Base-by-base conservation (phyloP, 495 filamentous ascomycete species). In the Massariosphaeria phaeospora region DNA sequence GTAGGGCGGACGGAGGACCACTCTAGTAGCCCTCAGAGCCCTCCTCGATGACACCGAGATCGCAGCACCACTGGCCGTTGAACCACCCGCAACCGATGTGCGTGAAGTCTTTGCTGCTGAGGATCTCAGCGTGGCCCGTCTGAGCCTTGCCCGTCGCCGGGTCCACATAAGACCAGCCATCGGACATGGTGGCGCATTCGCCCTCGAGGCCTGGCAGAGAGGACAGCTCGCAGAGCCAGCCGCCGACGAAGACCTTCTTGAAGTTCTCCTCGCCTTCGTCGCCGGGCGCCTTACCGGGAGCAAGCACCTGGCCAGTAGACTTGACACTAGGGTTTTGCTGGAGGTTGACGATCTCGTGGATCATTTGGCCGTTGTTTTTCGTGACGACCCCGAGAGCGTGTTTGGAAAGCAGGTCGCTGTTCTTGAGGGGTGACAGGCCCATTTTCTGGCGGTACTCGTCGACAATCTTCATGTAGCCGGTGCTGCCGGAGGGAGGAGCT, bases 101-200 rank as follows among this genome's bases (percentile, higher is more conserved):
- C 10, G 11, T 18, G 40, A 44, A 53, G 17, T 25, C 20, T 25
- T 25, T 17, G 2, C n/a, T 12, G 17, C 20, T 44, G 29, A 53
- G 39, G 40, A 53, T 53, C 2, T 53, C 50, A 27, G 50, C 50
- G 35, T 53, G 50, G 17, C 50, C 50, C 24, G 50, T 53, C 24
- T 43, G 24, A 8, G 38, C 9, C n/a, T n/a, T n/a, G n/a, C n/a
- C n/a, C n/a, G n/a, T n/a, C n/a, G n/a, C n/a, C n/a, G n/a, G 46
- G 11, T 31, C 46, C 29, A 20, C 17, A 40, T 53, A 53, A 4
- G 11, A 35, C 50, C 50, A 53, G 40, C 39, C 50, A 3, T 33
- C 1, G 9, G 50, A 43, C 9, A 12, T 11, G 11, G 24, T 23
- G 17, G 38, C 39, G 40, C 50, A 53, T 11, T 43, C 30, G 20